Conservation (phyloP, 2,329 filamentous ascomycete genomes). For the Chaetomium sp. region DNA sequence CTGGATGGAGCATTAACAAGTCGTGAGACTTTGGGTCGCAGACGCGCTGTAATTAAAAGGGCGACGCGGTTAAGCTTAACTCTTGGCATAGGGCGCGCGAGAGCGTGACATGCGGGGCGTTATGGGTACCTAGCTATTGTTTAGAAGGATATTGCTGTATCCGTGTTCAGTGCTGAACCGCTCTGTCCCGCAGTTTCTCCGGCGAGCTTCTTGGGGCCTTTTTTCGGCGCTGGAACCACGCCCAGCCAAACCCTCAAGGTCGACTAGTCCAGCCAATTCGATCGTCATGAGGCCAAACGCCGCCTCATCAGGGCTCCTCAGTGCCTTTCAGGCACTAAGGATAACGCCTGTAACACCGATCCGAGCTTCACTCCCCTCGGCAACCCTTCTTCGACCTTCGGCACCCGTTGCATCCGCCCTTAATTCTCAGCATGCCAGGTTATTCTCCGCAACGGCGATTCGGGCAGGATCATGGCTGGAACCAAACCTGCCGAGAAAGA, state of each 20-base stretch:
- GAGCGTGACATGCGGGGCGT: slow-evolving; percentile 28
- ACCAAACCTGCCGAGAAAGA: slow-evolving; percentile 73
- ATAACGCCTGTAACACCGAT: slow-evolving; percentile 47
- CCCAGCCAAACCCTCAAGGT: slow-evolving; percentile 15
- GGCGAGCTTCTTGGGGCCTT: slow-evolving; percentile 7
- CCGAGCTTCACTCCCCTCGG: slow-evolving; percentile 41
- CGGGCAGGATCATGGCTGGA: slow-evolving; percentile 75
- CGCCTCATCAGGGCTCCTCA: slow-evolving; percentile 48
- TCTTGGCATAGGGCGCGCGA: slow-evolving; percentile 30
- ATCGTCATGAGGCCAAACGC: slow-evolving; percentile 49
- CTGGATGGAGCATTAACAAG: slow-evolving; percentile 15
- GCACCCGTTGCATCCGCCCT: slow-evolving; percentile 36
- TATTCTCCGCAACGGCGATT: slow-evolving; percentile 71
- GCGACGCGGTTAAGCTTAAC: slow-evolving; percentile 27
- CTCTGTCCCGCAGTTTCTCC: slow-evolving; percentile 16
- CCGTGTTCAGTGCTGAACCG: not conserved
- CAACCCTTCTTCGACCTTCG: slow-evolving; percentile 39
- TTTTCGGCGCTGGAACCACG: slow-evolving; percentile 21
- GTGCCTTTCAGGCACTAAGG: slow-evolving; percentile 55
- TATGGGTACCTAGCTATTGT: too few relatives aligned
- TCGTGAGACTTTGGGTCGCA: slow-evolving; percentile 6
- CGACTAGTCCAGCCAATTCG: slow-evolving; percentile 27
- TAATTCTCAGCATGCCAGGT: slow-evolving; percentile 52
- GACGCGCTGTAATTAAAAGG: slow-evolving; percentile 29
- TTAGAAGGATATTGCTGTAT: not conserved